Conservation (phyloP, 2,329 filamentous ascomycete genomes). For the Hypoxylon sp. region DNA sequence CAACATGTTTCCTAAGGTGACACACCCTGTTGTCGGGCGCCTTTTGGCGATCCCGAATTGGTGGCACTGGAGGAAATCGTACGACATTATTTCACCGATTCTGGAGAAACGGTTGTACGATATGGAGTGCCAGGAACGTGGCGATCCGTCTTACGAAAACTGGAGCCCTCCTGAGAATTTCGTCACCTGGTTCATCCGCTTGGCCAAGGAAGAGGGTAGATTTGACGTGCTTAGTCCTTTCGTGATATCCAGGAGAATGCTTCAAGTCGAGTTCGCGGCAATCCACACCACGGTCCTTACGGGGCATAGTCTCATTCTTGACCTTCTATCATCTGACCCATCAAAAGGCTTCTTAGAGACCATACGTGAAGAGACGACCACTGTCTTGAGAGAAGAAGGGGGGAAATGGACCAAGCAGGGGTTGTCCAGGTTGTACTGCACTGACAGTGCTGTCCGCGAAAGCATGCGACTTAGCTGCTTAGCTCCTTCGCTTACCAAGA, state of each 20-base stretch:
- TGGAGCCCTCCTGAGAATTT: background rate
- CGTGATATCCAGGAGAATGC: background rate
- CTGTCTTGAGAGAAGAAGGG: background rate
- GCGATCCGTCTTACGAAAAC: background rate
- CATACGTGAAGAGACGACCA: background rate
- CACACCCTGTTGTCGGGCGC: background rate
- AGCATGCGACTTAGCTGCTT: background rate
- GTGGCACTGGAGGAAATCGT: background rate
- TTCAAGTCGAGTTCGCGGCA: background rate
- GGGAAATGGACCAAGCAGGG: background rate
- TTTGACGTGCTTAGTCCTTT: background rate
- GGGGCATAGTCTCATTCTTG: background rate
- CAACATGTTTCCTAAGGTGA: background rate
- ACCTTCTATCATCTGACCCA: background rate
- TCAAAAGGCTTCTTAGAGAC: background rate
- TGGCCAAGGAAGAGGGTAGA: constrained; percentile 1
- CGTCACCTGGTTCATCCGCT: background rate
- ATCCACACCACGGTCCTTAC: background rate
- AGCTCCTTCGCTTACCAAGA: background rate
- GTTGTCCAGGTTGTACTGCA: background rate
- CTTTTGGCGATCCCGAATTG: background rate
- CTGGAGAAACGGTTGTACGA: background rate
- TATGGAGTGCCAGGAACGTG: background rate
- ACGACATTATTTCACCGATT: background rate
- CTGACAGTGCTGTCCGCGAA: background rate